Evolutionary conservation across 2,329 filamentous ascomycete genomes (phyloP), one percentile per base, ranked within the genome.

Genomic region (Sarocladium strictum): DNA sequence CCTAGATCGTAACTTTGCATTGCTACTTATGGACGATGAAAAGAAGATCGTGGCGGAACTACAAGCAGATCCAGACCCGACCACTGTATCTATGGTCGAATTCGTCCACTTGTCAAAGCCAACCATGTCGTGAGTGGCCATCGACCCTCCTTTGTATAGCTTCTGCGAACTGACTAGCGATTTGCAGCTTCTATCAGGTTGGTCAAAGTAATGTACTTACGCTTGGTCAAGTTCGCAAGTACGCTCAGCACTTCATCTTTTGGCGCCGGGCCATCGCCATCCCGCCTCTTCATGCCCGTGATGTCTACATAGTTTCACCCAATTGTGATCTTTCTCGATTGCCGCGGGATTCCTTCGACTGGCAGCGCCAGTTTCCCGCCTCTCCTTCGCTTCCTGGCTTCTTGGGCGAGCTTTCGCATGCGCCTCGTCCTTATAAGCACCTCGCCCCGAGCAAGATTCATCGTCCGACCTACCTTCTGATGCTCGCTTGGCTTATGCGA

Each of bases 241-340:
- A 96, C 58, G 91, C 92, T 10, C 88, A 90, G 56, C 94, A 97
- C 72, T 86, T 99, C 58, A 91, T 97, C 58, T 96, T 95, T 72
- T 97, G 93, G 92, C 86, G 94, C 23, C 87, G 92, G 55, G 94
- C 93, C 47, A 89, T 95, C 57, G 87, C 93, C 15, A 93, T 97
- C 38, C 89, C 90, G 3, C 94, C 94, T 0, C 80, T 99, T 5
- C 91, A 97, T 64, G 87, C 89, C 41, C 82, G 92, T 49, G 92
- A 97, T 66, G 87, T 86, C 11, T 99, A 97, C 69, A 87, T 97
- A 32, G 83, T 97, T 26, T 95, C 90, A 1, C 92, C 93, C 0
- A 95, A 96, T 66, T 91, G 90, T 58, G 87, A 96, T 63, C 80
- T 91, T 62, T 76, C 79, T 53, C 83, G 84, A 47, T 78, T 97